Conservation (phyloP, 495 filamentous ascomycete genomes). For the Xylaria longipes region DNA sequence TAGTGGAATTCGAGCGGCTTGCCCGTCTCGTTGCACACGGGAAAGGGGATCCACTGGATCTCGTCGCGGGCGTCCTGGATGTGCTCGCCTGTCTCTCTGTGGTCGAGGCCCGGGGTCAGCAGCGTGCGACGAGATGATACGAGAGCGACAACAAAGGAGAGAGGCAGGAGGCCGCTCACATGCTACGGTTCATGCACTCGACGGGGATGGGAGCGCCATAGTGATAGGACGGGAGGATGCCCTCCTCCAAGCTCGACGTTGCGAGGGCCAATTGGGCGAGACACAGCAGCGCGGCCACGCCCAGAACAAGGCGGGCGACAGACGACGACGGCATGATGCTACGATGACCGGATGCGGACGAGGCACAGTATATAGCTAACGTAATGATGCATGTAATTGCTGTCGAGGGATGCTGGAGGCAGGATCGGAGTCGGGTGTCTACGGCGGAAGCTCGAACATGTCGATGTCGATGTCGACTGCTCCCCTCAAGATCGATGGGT, state of each 20-base stretch:
- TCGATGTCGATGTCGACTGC: conserved; percentile 10
- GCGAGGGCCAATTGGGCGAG: conserved; percentile 29
- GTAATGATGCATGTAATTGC: conserved; percentile 17
- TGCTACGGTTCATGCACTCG: conserved; percentile 63
- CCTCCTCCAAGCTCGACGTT: conserved; percentile 30
- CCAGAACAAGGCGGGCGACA: conserved; percentile 26
- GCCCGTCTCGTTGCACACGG: conserved; percentile 87
- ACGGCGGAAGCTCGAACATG: conserved; percentile 22
- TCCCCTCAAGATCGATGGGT: background rate
- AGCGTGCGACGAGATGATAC: background rate
- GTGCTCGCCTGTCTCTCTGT: conserved; percentile 72
- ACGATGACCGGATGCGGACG: conserved; percentile 14
- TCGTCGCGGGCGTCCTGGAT: conserved; percentile 79
- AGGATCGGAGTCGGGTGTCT: background rate
- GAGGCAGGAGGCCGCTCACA: conserved; percentile 44
- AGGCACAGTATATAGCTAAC: background rate
- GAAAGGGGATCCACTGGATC: conserved; percentile 94
- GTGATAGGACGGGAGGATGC: conserved; percentile 53
- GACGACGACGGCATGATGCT: conserved; percentile 30
- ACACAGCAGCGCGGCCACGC: conserved; percentile 30
- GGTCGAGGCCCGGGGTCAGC: background rate
- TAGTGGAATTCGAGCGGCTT: conserved; percentile 83
- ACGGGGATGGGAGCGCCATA: conserved; percentile 56
- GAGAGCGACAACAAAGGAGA: background rate
- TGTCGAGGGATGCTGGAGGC: background rate